These are phyloP conservation scores for Malassezia brasiliensis DNA, from an alignment of 1,284 basidiomycete species.

Conservation along the genomic window DNA sequence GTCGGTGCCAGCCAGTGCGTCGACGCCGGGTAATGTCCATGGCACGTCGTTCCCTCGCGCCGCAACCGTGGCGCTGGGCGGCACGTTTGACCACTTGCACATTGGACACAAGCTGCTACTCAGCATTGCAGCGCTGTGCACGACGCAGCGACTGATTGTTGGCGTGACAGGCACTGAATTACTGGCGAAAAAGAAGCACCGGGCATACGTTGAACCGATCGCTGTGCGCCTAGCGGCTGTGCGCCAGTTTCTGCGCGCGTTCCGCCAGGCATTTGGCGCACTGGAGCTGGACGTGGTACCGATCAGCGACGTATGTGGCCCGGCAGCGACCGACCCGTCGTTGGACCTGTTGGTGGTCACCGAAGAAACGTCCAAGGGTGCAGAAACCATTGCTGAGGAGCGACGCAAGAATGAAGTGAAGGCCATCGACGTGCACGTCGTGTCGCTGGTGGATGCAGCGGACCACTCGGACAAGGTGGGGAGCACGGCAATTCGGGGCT, in stretches of 20 bases:
- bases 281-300: constrained; percentile 28
- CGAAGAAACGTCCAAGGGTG: constrained; percentile 40
- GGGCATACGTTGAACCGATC: constrained; percentile 62
- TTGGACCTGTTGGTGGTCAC: constrained; percentile 39
- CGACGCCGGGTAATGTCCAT: neutral
- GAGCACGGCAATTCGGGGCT: constrained; percentile 41
- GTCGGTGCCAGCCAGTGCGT: neutral
- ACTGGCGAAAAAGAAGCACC: constrained; percentile 65
- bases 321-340: constrained; percentile 34
- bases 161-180: constrained; percentile 71
- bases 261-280: constrained; percentile 17
- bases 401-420: constrained; percentile 26
- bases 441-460: constrained; percentile 36
- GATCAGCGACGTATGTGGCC: constrained; percentile 39
- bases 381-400: constrained; percentile 27
- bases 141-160: constrained; percentile 69
- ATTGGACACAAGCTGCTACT: constrained; percentile 94
- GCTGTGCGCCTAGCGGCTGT: constrained; percentile 38
- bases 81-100: constrained; percentile 95
- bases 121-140: constrained; percentile 76
- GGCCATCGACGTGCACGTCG: constrained; percentile 27
- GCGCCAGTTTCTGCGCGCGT: constrained; percentile 28
- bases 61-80: constrained; percentile 53
- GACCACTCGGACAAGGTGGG: constrained; percentile 39
- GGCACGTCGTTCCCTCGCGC: neutral